Evolutionary conservation across 2,329 filamentous ascomycete genomes (phyloP), one percentile per base, ranked within the genome.

Genomic region (Fusarium abutilonis): DNA sequence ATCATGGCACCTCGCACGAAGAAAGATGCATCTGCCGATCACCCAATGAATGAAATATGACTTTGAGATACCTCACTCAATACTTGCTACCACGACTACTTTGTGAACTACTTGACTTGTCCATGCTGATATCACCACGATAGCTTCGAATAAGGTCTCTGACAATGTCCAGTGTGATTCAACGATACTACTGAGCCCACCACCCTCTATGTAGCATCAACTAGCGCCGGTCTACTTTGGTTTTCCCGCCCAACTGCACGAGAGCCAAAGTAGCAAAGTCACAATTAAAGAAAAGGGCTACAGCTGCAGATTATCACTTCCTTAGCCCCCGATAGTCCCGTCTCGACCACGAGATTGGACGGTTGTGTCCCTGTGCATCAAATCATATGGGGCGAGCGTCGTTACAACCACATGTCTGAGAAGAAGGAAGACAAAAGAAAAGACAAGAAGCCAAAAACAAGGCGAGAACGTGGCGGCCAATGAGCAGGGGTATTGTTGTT

Each of bases 401-500:
- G 49, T 51, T 50, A 41, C 57, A 50, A 61, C 44, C 40, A 59
- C 56, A 52, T 57, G 48, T 26, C 23, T 40, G 35, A 40, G 21
- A 17, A 23, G 35, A 32, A 52, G 51, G 31, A 29, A 29, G 35
- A 44, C 36, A 34, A 28, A 40, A 45, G 21, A 36, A 36, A 41
- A 39, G 41, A 43, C 34, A 32, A 40, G 39, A n/a, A 46, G 44
- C 11, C 57, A 60, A 66, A 66, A 67, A 62, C 47, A 67, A 51
- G 60, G 63, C 60, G 63, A 53, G 41, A 52, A 47, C 29, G 60
- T 66, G 64, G 64, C 56, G 60, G 45, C 68, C 68, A 70, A 68
- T 69, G 34, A 50, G 36, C 39, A 54, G 54, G 52, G 48, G 50
- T 41, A 34, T 7, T 26, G 40, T 49, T 15, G 50, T 36, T 40